Percentiles rank a stretch among this genome's conserved stretches.
phyloP scores from a whole-genome alignment of 345 rosid species.

The Rhodamnia rubescens region DNA sequence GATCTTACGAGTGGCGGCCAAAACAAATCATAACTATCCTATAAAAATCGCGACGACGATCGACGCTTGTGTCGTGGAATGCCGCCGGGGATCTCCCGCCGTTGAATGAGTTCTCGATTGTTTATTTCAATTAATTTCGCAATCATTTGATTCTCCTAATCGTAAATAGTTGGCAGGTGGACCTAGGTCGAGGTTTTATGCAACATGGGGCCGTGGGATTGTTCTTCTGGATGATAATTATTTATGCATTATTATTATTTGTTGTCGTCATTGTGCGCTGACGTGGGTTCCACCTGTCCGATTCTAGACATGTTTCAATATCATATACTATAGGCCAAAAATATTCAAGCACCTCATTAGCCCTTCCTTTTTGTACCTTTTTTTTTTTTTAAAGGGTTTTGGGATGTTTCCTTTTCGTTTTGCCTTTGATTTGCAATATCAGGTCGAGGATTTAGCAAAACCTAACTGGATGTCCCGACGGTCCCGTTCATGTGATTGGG shows the following conservation, averaged over 20 bases:
- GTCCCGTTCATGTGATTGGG: not conserved
- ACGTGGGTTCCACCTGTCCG: not conserved
- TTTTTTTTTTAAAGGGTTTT: not conserved
- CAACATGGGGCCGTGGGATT: not conserved
- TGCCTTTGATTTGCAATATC: not conserved
- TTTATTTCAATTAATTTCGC: not conserved
- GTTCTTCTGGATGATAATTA: not conserved
- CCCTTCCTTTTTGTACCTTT: not conserved
- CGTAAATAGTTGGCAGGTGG: not conserved
- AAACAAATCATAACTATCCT: too few species aligned
- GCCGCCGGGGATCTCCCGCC: not conserved
- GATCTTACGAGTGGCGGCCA: too few species aligned
- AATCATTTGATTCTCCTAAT: not conserved
- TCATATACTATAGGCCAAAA: not conserved
- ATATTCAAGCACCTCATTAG: not conserved
- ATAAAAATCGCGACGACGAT: not conserved
- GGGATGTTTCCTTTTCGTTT: not conserved
- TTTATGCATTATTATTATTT: not conserved
- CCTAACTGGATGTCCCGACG: not conserved
- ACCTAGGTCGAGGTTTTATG: not conserved
- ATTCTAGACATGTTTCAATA: not conserved
- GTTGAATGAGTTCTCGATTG: not conserved
- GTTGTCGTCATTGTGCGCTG: not conserved
- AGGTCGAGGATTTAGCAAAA: not conserved
- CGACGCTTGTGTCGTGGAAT: not conserved